These are phyloP conservation scores for Mortierella claussenii DNA, from an alignment of 192 early-diverging fungal genomes.

Conservation along the genomic window DNA sequence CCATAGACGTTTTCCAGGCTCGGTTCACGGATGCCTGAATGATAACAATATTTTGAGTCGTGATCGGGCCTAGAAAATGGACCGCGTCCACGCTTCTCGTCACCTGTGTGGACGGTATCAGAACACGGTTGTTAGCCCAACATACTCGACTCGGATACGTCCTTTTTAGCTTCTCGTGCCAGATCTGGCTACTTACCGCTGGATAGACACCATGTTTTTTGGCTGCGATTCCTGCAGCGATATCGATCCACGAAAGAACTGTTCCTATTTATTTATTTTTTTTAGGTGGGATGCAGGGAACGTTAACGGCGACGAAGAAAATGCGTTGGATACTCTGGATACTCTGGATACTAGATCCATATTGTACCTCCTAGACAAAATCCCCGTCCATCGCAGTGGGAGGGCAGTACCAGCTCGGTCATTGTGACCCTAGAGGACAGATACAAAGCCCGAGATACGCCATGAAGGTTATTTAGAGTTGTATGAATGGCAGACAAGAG, in stretches of 20 bases:
- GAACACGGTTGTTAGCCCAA: neutral
- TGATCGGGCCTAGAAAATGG: slow-evolving; percentile 73
- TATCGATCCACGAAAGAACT: slow-evolving; percentile 76
- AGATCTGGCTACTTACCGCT: slow-evolving; percentile 50
- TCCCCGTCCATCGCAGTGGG: slow-evolving; percentile 62
- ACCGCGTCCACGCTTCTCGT: slow-evolving; percentile 76
- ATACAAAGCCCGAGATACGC: too few species aligned
- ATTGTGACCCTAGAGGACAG: slow-evolving; percentile 66
- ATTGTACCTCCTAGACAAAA: slow-evolving; percentile 59
- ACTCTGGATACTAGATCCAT: too few species aligned
- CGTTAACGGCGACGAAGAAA: too few species aligned
- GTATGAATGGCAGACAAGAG: slow-evolving; percentile 9
- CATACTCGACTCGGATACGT: too few species aligned
- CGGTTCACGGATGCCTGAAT: slow-evolving; percentile 73
- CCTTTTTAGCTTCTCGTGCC: neutral
- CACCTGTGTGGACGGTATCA: slow-evolving; percentile 52
- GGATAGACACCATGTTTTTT: slow-evolving; percentile 68
- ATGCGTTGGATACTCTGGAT: too few species aligned
- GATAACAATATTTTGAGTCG: slow-evolving; percentile 69
- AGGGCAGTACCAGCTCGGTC: slow-evolving; percentile 64
- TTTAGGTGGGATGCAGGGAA: neutral
- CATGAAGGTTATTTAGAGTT: neutral
- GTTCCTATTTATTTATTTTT: slow-evolving; percentile 18
- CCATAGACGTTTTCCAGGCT: slow-evolving; percentile 79
- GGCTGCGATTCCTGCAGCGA: slow-evolving; percentile 71